Evolutionary conservation across 2,329 filamentous ascomycete species (phyloP).

Genomic region (Pleomassaria siparia): DNA sequence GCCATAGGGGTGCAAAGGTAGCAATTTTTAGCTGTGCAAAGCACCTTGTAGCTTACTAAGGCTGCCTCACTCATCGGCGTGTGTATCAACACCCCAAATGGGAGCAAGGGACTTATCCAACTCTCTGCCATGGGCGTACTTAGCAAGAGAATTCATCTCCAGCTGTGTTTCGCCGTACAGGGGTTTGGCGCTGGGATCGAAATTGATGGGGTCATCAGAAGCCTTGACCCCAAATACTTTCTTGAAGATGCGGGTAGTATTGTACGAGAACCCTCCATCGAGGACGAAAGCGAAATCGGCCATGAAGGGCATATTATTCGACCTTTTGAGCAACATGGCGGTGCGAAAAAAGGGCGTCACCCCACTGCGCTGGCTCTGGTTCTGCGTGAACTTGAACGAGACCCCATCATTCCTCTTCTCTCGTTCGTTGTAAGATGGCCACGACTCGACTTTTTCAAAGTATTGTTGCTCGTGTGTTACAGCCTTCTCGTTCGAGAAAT

Average conservation of each 20-base stretch:
- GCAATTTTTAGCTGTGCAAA: too few relatives aligned
- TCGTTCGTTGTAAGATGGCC: neutral
- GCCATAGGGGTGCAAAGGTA: too few relatives aligned
- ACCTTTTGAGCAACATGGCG: neutral
- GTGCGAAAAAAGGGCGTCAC: conserved; percentile 2
- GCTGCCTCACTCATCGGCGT: neutral
- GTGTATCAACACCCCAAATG: conserved; percentile 1
- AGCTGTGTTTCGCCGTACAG: neutral
- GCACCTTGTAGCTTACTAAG: too few relatives aligned
- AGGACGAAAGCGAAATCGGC: neutral
- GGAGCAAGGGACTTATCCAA: neutral
- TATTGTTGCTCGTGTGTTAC: conserved; percentile 2
- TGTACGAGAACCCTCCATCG: neutral
- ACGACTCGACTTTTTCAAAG: conserved; percentile 3
- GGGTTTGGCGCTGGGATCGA: neutral
- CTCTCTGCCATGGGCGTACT: neutral
- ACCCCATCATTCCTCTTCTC: neutral
- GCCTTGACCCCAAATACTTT: conserved; percentile 2
- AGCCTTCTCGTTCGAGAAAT: neutral
- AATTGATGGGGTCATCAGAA: conserved; percentile 1
- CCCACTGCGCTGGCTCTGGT: neutral
- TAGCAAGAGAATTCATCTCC: neutral
- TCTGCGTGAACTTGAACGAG: neutral
- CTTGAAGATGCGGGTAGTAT: neutral
- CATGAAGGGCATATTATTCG: neutral